Evolutionary conservation across 208 protist genomes (phyloP).

Genomic region (Leishmania braziliensis): DNA sequence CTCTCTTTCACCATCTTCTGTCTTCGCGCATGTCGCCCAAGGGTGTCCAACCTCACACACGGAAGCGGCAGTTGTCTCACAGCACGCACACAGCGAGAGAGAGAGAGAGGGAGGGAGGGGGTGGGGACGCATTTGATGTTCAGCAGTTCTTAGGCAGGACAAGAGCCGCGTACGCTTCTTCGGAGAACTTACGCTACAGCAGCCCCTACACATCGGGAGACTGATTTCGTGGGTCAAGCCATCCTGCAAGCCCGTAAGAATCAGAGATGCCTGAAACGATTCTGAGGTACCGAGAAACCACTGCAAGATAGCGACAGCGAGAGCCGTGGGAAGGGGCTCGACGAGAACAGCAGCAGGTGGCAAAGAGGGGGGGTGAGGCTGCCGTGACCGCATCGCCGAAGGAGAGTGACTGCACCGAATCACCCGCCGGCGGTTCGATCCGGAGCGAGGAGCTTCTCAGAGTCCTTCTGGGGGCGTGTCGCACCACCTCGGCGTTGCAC

Average conservation of each 20-base stretch:
- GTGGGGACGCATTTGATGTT: not conserved
- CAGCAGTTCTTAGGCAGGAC: constrained; percentile 39
- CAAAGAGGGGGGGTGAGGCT: not conserved
- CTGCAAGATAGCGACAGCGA: constrained; percentile 42
- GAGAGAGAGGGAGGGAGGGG: constrained; percentile 1
- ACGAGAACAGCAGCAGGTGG: constrained; percentile 15
- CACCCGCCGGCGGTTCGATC: constrained; percentile 20
- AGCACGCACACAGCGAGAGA: not conserved
- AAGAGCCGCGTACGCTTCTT: constrained; percentile 26
- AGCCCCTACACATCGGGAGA: constrained; percentile 50
- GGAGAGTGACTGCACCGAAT: constrained; percentile 17
- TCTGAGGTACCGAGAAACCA: too few species aligned
- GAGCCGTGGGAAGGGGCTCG: constrained; percentile 24
- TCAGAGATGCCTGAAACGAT: too few species aligned
- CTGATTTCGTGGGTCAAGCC: constrained; percentile 2
- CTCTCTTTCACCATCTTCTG: not conserved
- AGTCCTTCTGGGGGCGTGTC: not conserved
- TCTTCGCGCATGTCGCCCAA: not conserved
- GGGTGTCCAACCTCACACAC: not conserved
- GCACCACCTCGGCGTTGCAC: not conserved
- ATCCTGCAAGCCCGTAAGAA: too few species aligned
- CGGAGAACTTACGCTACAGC: constrained; percentile 26
- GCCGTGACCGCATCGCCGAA: not conserved
- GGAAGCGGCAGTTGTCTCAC: not conserved
- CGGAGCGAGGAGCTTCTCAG: not conserved